These are phyloP conservation scores for Xylaria intraflava DNA, from an alignment of 495 filamentous ascomycete genomes.

Conservation along the genomic window DNA sequence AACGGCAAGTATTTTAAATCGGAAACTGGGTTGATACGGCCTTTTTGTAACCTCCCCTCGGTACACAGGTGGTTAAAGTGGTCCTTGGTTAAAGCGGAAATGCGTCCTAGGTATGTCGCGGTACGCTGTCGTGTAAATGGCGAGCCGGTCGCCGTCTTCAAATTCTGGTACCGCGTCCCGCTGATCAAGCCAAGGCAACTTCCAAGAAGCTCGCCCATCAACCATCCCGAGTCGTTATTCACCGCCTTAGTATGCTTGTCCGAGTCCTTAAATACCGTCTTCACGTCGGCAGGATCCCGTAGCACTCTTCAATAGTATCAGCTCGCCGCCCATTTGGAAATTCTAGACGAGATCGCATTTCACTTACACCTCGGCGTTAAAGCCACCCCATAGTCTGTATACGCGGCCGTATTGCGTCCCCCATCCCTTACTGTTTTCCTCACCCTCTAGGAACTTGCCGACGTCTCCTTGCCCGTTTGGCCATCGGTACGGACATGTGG, in stretches of 20 bases:
- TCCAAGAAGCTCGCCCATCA: conserved; percentile 33
- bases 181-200: conserved; percentile 34
- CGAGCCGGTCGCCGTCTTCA: neutral
- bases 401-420: conserved; percentile 16
- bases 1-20: conserved; percentile 31
- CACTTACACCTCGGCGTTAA: conserved; percentile 25
- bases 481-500: conserved; percentile 22
- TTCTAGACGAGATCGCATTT: neutral
- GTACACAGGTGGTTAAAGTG: neutral
- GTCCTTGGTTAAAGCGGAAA: neutral
- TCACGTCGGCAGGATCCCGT: conserved; percentile 20
- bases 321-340: neutral
- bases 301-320: conserved; percentile 18
- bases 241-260: conserved; percentile 27
- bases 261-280: conserved; percentile 28
- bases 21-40: conserved; percentile 20
- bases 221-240: conserved; percentile 28
- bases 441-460: conserved; percentile 23
- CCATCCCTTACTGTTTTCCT: conserved; percentile 18
- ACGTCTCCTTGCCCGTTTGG: conserved; percentile 27
- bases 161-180: conserved; percentile 19
- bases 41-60: neutral
- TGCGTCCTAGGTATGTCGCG: neutral
- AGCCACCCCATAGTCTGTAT: conserved; percentile 31
- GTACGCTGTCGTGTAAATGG: conserved; percentile 1